These are phyloP conservation scores for Multifurca ochricompacta DNA, from an alignment of 768 basidiomycete genomes.

Conservation along the genomic window DNA sequence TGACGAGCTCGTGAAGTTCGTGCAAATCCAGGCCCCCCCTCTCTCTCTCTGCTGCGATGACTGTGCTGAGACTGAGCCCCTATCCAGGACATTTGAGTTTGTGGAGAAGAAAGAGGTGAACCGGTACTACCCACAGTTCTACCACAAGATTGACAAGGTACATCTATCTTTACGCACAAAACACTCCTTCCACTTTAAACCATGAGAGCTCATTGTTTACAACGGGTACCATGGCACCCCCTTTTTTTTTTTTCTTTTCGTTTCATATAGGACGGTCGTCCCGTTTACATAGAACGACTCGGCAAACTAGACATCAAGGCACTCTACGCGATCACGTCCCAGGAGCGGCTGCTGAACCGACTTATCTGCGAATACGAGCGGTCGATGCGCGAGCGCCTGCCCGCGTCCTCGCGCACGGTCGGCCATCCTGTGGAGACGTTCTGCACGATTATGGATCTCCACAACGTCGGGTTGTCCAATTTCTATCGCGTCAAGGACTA, in stretches of 20 bases:
- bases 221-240: neutral
- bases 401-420: constrained; percentile 59
- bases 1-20: constrained; percentile 63
- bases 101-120: constrained; percentile 75
- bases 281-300: constrained; percentile 90
- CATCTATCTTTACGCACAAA: constrained; percentile 11
- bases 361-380: constrained; percentile 93
- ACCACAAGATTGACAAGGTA: constrained; percentile 94
- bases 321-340: constrained; percentile 74
- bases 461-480: constrained; percentile 56
- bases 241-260: neutral
- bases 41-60: neutral
- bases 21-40: constrained; percentile 16
- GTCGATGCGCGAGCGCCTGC: constrained; percentile 71
- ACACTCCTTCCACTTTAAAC: neutral
- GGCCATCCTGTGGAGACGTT: constrained; percentile 93
- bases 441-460: constrained; percentile 94
- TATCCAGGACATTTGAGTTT: constrained; percentile 72
- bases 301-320: constrained; percentile 83
- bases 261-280: constrained; percentile 75
- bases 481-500: constrained; percentile 94
- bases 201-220: neutral
- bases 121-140: constrained; percentile 92
- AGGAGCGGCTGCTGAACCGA: constrained; percentile 80
- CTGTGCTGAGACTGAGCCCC: constrained; percentile 1